Evolutionary conservation across 805 yeast species (phyloP).

Genomic region (Myxozyma melibiosi): DNA sequence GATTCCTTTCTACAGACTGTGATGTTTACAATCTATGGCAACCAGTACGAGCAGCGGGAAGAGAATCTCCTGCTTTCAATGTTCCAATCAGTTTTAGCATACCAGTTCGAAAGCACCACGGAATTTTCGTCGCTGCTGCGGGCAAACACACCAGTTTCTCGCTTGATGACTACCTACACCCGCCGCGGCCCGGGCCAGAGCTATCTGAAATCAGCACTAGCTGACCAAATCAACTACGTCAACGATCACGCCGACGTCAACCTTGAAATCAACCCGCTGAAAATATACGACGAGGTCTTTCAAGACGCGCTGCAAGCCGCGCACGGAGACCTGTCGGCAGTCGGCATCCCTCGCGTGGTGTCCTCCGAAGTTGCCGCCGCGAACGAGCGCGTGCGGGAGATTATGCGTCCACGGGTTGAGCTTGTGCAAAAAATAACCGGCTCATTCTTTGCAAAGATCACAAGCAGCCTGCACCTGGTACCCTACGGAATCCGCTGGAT

Average conservation of each 20-base stretch:
- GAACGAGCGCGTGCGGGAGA: slow-evolving; percentile 39
- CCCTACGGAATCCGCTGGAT: slow-evolving; percentile 75
- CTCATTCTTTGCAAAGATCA: slow-evolving; percentile 54
- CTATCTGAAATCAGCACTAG: slow-evolving; percentile 41
- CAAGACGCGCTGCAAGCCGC: neutral
- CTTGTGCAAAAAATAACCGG: slow-evolving; percentile 36
- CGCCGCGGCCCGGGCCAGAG: slow-evolving; percentile 47
- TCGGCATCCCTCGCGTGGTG: slow-evolving; percentile 29
- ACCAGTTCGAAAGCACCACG: slow-evolving; percentile 43
- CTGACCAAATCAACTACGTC: slow-evolving; percentile 37
- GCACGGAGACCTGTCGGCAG: slow-evolving; percentile 16
- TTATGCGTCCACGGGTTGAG: slow-evolving; percentile 38
- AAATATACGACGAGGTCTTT: slow-evolving; percentile 40
- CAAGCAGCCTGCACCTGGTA: slow-evolving; percentile 55
- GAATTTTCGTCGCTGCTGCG: slow-evolving; percentile 44
- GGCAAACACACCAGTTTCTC: slow-evolving; percentile 46
- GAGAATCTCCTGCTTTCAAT: slow-evolving; percentile 45
- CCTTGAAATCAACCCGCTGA: slow-evolving; percentile 43
- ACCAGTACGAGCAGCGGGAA: slow-evolving; percentile 47
- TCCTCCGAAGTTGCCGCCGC: slow-evolving; percentile 40
- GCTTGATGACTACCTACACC: slow-evolving; percentile 47
- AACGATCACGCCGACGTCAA: slow-evolving; percentile 37
- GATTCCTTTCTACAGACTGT: slow-evolving; percentile 46
- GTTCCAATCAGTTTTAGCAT: slow-evolving; percentile 45
- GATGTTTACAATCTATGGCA: slow-evolving; percentile 48